phyloP scores from a whole-genome alignment of 208 protist genomes.

The Balamuthia mandrillaris region DNA sequence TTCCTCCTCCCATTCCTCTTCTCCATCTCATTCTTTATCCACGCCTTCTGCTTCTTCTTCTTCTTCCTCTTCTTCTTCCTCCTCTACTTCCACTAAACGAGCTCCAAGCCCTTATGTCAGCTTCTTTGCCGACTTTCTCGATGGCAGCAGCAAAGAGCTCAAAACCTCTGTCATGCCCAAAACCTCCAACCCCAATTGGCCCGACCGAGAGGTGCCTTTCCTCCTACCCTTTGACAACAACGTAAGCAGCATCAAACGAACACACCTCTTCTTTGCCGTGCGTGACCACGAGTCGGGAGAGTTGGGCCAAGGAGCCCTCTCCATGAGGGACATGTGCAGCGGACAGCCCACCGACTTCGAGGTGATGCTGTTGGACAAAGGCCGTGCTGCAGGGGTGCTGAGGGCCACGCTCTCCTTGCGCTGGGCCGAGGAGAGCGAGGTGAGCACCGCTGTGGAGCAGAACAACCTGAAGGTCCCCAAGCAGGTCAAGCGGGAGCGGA shows the following conservation, averaged over 20 bases:
- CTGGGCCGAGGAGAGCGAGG: too few relatives aligned
- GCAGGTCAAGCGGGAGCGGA: too few relatives aligned
- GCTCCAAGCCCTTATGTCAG: too few relatives aligned
- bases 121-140: too few relatives aligned
- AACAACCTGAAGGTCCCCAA: too few relatives aligned
- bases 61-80: too few relatives aligned
- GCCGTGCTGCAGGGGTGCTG: not conserved
- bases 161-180: conserved; percentile 2
- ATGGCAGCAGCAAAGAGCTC: not conserved
- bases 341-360: conserved; percentile 4
- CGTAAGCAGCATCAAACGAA: not conserved
- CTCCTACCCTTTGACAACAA: not conserved
- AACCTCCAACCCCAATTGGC: not conserved
- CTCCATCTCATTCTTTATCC: too few relatives aligned
- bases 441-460: too few relatives aligned
- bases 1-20: conserved; percentile 4
- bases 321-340: not conserved
- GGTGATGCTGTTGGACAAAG: conserved; percentile 19
- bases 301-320: not conserved
- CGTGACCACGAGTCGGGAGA: conserved; percentile 7
- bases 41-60: too few relatives aligned
- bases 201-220: conserved; percentile 4
- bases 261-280: conserved; percentile 8
- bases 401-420: not conserved
- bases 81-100: too few relatives aligned